phyloP scores from a whole-genome alignment of 306 rosid genomes.

The Trifolium subterraneum region DNA sequence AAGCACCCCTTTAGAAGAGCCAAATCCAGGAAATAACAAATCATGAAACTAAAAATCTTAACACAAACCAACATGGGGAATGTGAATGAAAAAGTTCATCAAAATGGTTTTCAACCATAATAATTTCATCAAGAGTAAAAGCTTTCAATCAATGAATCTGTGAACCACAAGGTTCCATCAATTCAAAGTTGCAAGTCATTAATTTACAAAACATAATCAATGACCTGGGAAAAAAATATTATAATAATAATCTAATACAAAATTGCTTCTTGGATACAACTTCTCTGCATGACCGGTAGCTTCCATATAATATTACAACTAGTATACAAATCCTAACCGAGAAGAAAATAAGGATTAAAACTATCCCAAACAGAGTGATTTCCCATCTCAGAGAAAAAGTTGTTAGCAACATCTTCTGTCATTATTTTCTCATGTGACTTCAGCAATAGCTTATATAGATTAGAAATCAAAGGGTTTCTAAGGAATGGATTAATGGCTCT shows the following conservation, averaged over 20 bases:
- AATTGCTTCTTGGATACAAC: slow-evolving; percentile 36
- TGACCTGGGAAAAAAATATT: background rate
- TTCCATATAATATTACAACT: slow-evolving; percentile 31
- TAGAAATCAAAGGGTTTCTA: slow-evolving; percentile 72
- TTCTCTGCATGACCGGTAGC: slow-evolving; percentile 19
- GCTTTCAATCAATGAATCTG: background rate
- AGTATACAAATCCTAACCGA: slow-evolving; percentile 55
- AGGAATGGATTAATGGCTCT: slow-evolving; percentile 68
- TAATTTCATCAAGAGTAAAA: background rate
- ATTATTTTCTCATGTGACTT: slow-evolving; percentile 57
- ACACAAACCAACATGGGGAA: background rate
- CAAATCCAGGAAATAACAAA: background rate
- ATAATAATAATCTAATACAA: slow-evolving; percentile 35
- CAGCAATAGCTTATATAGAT: slow-evolving; percentile 65
- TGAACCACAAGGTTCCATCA: slow-evolving; percentile 4
- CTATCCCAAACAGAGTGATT: slow-evolving; percentile 62
- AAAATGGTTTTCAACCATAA: slow-evolving; percentile 20
- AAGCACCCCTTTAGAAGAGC: background rate
- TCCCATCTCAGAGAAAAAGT: slow-evolving; percentile 45
- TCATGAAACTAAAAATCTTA: background rate
- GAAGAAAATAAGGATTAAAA: slow-evolving; percentile 86
- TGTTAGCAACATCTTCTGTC: slow-evolving; percentile 41
- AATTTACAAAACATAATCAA: slow-evolving; percentile 3
- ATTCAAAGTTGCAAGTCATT: background rate
- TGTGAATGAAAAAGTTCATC: background rate